A percentile compares a stretch with the other conserved stretches of the same genome.
Conservation (phyloP, 1,139 yeast species). For the Protomyces inouyei region DNA sequence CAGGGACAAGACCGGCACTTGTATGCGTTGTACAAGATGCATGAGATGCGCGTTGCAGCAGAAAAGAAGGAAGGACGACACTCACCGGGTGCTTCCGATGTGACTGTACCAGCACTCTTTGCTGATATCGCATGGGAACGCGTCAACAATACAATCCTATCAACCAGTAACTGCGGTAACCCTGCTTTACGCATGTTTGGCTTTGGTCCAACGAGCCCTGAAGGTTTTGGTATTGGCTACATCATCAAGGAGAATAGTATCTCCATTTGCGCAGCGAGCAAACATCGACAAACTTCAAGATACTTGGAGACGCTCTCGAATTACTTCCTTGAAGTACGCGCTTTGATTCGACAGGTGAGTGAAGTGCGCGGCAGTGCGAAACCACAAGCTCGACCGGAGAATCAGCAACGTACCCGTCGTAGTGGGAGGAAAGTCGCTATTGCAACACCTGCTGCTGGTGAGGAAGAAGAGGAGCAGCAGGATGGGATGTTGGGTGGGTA, state of each 20-base stretch:
- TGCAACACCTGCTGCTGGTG: slow-evolving; percentile 32
- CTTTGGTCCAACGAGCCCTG: slow-evolving; percentile 85
- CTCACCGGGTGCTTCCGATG: slow-evolving; percentile 31
- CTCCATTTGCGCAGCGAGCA: slow-evolving; percentile 81
- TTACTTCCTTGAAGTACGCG: slow-evolving; percentile 59
- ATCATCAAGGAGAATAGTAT: slow-evolving; percentile 80
- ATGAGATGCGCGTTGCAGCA: slow-evolving; percentile 53
- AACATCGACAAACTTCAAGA: slow-evolving; percentile 83
- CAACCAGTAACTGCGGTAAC: slow-evolving; percentile 75
- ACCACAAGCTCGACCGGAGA: slow-evolving; percentile 26
- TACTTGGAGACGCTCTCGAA: slow-evolving; percentile 70
- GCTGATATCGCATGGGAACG: slow-evolving; percentile 73
- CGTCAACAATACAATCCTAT: slow-evolving; percentile 59
- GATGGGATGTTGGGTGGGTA: slow-evolving; percentile 63
- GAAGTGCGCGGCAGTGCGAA: slow-evolving; percentile 28
- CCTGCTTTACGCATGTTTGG: slow-evolving; percentile 84
- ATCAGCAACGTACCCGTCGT: slow-evolving; percentile 31
- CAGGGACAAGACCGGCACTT: slow-evolving; percentile 87
- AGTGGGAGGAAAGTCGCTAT: slow-evolving; percentile 6
- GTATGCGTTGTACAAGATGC: slow-evolving; percentile 79
- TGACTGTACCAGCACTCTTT: slow-evolving; percentile 57
- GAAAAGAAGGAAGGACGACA: slow-evolving; percentile 29
- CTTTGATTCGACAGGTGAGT: slow-evolving; percentile 49
- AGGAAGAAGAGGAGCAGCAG: slow-evolving; percentile 42
- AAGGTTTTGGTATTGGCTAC: slow-evolving; percentile 89